Base-by-base conservation (phyloP, 495 filamentous ascomycete genomes). In the Hyaloscypha variabilis region DNA sequence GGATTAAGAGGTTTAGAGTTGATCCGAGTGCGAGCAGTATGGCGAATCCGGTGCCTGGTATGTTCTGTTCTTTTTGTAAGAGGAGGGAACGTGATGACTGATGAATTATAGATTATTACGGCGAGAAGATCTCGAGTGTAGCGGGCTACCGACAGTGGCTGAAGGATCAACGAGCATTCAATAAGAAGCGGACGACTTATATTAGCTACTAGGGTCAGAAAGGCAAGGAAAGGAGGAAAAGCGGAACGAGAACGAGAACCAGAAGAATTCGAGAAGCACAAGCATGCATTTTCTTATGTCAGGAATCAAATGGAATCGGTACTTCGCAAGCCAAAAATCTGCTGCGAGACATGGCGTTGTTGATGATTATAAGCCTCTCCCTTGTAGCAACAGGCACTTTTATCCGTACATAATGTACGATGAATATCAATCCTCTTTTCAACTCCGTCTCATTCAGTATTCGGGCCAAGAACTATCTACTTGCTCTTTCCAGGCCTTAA, bases 111-210 rank as follows among this genome's bases (percentile, higher is more conserved):
- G 87, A 90, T 73, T 89, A 87, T 76, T 92, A 93, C 71, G 90
- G 95, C 58, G 95, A 99, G 82, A 97, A 97, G 85, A 97, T 99
- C 74, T 90, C 89, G 19, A 96, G 92, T 68, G 91, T 99, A 42
- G 85, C 86, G 63, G 93, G 90, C 57, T 99, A 97, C 72, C 78
- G 96, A 69, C 88, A 90, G 75, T 99, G 95, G 95, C 78, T 99
- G 74, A 97, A 94, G 82, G 95, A 99, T 75, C 96, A 98, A 82
- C 78, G 94, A 55, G 93, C 93, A n/a, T 99, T 95, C 77, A 97
- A 96, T 79, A 87, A 89, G 79, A 97, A 97, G 85, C 88, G 91
- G 72, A 84, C 85, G 57, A 88, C 79, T 67, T 91, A 85, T 68
- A 81, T 70, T 23, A 65, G 60, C 21, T 65, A 65, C 42, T 65